A percentile compares a stretch with the other conserved stretches of the same genome.
These are phyloP conservation scores for Hericium erinaceus DNA, from an alignment of 768 basidiomycete genomes.

Conservation along the genomic window DNA sequence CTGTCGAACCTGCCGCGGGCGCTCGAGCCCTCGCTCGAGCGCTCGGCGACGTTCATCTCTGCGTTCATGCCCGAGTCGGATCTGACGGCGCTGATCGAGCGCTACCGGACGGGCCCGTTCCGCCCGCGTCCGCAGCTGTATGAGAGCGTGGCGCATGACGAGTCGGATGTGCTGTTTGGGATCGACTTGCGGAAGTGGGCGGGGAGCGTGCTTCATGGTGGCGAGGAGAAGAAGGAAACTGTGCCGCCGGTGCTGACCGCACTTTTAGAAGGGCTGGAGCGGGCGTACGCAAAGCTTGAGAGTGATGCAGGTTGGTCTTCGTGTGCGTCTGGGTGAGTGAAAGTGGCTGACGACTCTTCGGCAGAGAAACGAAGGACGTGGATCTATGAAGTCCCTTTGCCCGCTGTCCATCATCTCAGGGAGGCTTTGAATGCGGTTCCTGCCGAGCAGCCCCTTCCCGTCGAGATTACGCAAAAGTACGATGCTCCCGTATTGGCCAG, in stretches of 20 bases:
- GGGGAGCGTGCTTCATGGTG: constrained; percentile 45
- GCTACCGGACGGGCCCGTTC: constrained; percentile 91
- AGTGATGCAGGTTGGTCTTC: constrained; percentile 49
- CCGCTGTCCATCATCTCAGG: constrained; percentile 76
- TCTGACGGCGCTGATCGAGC: constrained; percentile 79
- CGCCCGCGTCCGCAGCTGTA: constrained; percentile 78
- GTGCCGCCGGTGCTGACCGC: constrained; percentile 69
- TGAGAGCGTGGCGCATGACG: constrained; percentile 76
- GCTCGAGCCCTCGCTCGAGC: constrained; percentile 54
- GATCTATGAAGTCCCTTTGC: constrained; percentile 91
- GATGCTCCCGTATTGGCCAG: constrained; percentile 85
- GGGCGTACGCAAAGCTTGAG: constrained; percentile 51
- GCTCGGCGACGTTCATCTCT: constrained; percentile 66
- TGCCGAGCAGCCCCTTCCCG: constrained; percentile 35
- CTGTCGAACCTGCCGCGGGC: constrained; percentile 62
- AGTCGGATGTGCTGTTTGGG: constrained; percentile 82
- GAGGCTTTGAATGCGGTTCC: constrained; percentile 75
- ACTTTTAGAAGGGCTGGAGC: constrained; percentile 52
- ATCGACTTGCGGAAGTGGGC: constrained; percentile 89
- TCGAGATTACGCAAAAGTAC: constrained; percentile 57
- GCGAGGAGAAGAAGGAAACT: constrained; percentile 48
- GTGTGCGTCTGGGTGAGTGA: not conserved
- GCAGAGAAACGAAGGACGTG: constrained; percentile 81
- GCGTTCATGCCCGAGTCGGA: constrained; percentile 86
- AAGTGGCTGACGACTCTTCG: constrained; percentile 1